Percentiles rank a stretch among this genome's conserved stretches.
These are phyloP conservation scores for Solanum gracilifrons DNA, from an alignment of 257 asterid genomes.

Conservation along the genomic window DNA sequence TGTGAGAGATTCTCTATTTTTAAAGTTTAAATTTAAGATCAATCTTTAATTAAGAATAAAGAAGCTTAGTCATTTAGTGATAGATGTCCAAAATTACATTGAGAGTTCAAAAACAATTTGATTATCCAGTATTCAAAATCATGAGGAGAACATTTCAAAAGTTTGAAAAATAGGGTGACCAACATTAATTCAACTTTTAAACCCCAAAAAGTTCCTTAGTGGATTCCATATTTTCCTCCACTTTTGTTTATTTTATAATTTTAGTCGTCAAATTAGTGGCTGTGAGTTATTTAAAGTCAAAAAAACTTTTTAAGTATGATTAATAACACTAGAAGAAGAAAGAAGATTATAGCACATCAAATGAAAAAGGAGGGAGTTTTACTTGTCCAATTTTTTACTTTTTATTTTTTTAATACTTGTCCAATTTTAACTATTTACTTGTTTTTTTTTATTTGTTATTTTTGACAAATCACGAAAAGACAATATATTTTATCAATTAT, in stretches of 20 bases:
- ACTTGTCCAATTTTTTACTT: no score
- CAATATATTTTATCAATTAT: no score
- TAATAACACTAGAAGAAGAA: no score
- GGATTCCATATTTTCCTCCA: background rate
- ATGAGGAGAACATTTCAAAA: slow-evolving; percentile 4
- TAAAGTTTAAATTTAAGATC: background rate
- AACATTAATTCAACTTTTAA: background rate
- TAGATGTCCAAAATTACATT: background rate
- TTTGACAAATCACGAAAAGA: no score
- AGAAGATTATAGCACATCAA: no score
- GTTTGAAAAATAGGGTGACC: slow-evolving; percentile 1
- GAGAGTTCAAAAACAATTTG: background rate
- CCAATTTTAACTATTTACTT: no score
- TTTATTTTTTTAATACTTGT: no score
- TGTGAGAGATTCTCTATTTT: background rate
- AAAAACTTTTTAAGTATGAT: no score
- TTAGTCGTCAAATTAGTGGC: background rate
- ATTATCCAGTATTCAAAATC: background rate
- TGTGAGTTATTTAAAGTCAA: no score
- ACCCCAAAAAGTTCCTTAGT: background rate
- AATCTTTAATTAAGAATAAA: background rate
- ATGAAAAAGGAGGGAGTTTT: no score
- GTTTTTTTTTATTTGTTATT: no score
- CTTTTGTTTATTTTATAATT: background rate
- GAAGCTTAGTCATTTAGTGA: background rate